phyloP scores from a whole-genome alignment of 768 basidiomycete species.

The Lactarius deliciosus region DNA sequence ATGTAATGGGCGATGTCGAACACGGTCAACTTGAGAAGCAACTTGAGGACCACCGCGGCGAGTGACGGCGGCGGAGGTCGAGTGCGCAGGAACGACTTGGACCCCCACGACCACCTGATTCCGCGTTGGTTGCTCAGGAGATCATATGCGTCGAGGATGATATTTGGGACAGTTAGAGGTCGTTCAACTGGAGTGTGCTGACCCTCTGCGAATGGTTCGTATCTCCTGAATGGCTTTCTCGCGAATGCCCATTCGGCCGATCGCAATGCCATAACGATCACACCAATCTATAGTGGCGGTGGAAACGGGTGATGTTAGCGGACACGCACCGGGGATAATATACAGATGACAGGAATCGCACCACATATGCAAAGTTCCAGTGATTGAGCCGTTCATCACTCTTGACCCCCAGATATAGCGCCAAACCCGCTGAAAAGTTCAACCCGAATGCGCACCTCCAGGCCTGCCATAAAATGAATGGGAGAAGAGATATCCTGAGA shows the following conservation, averaged over 20 bases:
- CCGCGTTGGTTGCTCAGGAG: slow-evolving; percentile 25
- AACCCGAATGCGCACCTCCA: slow-evolving; percentile 3
- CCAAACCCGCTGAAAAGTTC: slow-evolving; percentile 7
- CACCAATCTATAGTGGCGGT: slow-evolving; percentile 4
- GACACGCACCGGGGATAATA: neutral
- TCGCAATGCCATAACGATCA: neutral
- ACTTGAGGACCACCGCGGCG: neutral
- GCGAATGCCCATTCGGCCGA: slow-evolving; percentile 22
- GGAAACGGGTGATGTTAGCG: neutral
- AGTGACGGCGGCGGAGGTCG: neutral
- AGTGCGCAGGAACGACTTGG: slow-evolving; percentile 2
- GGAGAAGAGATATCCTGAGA: slow-evolving; percentile 14
- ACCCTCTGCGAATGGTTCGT: neutral
- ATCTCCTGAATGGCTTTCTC: slow-evolving; percentile 9
- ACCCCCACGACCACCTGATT: slow-evolving; percentile 27
- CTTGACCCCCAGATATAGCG: neutral
- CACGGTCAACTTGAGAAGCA: slow-evolving; percentile 7
- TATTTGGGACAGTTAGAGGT: slow-evolving; percentile 2
- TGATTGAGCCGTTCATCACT: slow-evolving; percentile 5
- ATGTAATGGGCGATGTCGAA: slow-evolving; percentile 12
- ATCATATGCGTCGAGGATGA: slow-evolving; percentile 22
- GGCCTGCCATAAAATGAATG: slow-evolving; percentile 11
- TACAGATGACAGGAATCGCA: slow-evolving; percentile 3
- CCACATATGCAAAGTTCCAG: slow-evolving; percentile 18
- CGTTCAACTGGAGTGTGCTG: neutral